Evolutionary conservation across 345 rosid genomes (phyloP), one percentile per base, ranked within the genome.

Genomic region (Camelina hispida): DNA sequence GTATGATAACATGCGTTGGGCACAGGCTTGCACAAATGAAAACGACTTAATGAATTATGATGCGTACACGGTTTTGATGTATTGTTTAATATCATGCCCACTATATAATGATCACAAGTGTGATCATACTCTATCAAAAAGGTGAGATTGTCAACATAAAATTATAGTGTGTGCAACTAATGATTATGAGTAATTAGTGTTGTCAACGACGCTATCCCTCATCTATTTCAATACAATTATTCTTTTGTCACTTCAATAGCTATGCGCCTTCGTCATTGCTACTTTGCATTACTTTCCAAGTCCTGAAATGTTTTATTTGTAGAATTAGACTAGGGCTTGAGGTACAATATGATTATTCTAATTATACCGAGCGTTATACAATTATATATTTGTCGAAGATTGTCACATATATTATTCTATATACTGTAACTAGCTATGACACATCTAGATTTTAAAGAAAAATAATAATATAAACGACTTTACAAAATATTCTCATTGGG

Each of bases 401-500:
- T 42, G n/a, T 16, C 18, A 48, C 8, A 50, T 52, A 52, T 52
- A 28, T 4, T 9, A 10, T 5, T 43, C 16, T 15, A 28, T 64
- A 48, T 11, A 28, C 25, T 65, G 17, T 28, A 28, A 28, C 30
- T 20, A 65, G 43, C 56, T 32, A 5, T 70, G 35, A 6, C 25
- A 32, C 51, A 38, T 51, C 30, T 37, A 23, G 1, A 61, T 23
- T 57, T 13, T 2, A 1, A 18, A 2, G 0, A 10, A 57, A 48
- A 20, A 18, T 4, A 14, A 17, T 28, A 2, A 28, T 6, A 72
- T 16, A 37, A 60, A 61, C 6, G 61, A 51, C 62, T 35, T 71
- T 38, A 62, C 76, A 62, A 62, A 52, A 68, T 68, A 61, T 61
- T 75, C 79, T 62, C 79, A 32, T 76, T 10, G 69, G 74, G 69